Base-by-base conservation (phyloP, 768 basidiomycete species). In the Suillus subalutaceus region DNA sequence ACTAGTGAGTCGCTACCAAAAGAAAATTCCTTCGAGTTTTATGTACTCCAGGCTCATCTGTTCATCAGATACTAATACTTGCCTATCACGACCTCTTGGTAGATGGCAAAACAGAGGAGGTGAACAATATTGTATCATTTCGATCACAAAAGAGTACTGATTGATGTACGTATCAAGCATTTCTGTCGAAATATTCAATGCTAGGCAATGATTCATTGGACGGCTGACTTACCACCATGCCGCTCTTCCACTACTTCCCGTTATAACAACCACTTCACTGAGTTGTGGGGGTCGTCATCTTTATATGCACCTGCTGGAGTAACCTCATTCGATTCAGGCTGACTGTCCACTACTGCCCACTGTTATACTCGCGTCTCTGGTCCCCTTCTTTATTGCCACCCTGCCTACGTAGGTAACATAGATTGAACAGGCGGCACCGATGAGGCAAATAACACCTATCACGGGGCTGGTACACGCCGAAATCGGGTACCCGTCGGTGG, bases 381-480 rank as follows among this genome's bases (percentile, higher is more conserved):
- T 7, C 26, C 16, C 57, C 57, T 58, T 55, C 30, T 6, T 58
- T 4, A 1, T 41, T 41, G 23, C 9, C 16, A 30, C 4, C 58
- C 38, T 41, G 41, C 58, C 58, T 41, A 41, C 9, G 23, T 41
- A 59, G 38, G 58, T 38, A 40, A 18, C 6, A 5, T 18, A 6
- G 38, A 35, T 56, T 35, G 20, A 59, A 8, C 3, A 1, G 18
- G 26, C 40, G 10, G 9, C 38, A 41, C 1, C 0, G 8, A 23
- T 0, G 23, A 59, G 40, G 16, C 1, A 1, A 10, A 30, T 1
- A 16, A 30, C 2, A 18, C 9, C 16, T 0, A 12, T 8, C 1
- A 10, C 5, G 18, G n/a, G 7, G 18, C 15, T 10, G 1, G 16
- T 15, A 15, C 13, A 37, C 9, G n/a, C 13, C 4, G 23, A 26